phyloP scores from a whole-genome alignment of 2,329 filamentous ascomycete genomes.

The Coniochaeta ligniaria region DNA sequence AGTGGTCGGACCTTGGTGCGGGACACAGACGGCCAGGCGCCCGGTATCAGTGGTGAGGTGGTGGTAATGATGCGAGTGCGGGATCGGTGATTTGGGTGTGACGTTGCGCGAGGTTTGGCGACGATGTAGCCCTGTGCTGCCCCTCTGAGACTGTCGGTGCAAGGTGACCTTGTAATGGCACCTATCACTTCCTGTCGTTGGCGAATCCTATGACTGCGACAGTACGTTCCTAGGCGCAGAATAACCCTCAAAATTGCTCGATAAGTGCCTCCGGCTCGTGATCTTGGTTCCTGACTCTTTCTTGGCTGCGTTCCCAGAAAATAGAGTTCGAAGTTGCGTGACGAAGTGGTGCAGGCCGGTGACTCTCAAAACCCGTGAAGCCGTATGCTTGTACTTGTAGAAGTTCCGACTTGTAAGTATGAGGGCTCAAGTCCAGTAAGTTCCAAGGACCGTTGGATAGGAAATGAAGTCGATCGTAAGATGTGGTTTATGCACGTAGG shows the following conservation, averaged over 20 bases:
- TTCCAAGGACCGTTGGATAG: not conserved
- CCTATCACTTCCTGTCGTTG: not conserved
- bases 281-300: not conserved
- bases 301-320: not conserved
- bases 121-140: constrained; percentile 1
- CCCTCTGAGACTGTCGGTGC: not conserved
- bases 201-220: not conserved
- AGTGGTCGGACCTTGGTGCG: not conserved
- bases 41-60: not conserved
- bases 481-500: not conserved
- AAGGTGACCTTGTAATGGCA: not conserved
- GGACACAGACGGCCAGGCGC: not conserved
- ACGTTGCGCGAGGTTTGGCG: constrained; percentile 1
- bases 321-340: not conserved
- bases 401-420: not conserved
- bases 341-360: not conserved
- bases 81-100: not conserved
- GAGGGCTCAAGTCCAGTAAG: not conserved
- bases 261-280: not conserved
- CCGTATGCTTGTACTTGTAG: not conserved
- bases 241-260: not conserved
- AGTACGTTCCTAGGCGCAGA: not conserved
- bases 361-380: not conserved
- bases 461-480: not conserved
- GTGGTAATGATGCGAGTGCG: not conserved